A percentile compares a stretch with the other conserved stretches of the same genome.
phyloP scores from a whole-genome alignment of 306 rosid species.

The Begonia loranthoides region DNA sequence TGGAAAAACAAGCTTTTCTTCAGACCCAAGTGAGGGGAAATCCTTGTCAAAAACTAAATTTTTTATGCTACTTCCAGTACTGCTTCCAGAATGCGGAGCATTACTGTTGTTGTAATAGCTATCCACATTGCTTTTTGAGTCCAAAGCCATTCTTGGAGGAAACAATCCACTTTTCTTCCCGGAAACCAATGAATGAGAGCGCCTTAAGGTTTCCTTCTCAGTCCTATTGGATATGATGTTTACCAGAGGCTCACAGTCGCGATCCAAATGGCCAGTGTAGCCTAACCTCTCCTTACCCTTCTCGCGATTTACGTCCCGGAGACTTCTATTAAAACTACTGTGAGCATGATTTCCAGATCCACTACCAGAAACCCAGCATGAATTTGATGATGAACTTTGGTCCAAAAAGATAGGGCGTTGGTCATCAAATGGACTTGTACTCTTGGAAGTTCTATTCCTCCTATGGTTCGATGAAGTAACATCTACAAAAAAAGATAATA shows the following conservation, averaged over 20 bases:
- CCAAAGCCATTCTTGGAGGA: conserved; percentile 31
- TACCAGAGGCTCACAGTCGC: conserved; percentile 50
- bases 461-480: conserved; percentile 34
- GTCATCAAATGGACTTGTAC: conserved; percentile 45
- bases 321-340: conserved; percentile 76
- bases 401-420: conserved; percentile 54
- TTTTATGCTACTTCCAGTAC: conserved; percentile 38
- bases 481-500: conserved; percentile 30
- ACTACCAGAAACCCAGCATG: conserved; percentile 58
- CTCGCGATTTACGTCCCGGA: conserved; percentile 88
- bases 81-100: conserved; percentile 47
- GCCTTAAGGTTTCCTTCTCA: conserved; percentile 72
- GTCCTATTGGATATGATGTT: conserved; percentile 41
- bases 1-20: conserved; percentile 56
- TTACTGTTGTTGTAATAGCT: conserved; percentile 34
- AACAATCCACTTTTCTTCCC: conserved; percentile 51
- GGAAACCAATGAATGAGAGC: conserved; percentile 72
- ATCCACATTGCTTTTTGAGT: conserved; percentile 35
- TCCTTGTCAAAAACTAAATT: conserved; percentile 84
- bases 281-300: conserved; percentile 70
- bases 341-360: conserved; percentile 91
- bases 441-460: conserved; percentile 60
- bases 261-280: conserved; percentile 58
- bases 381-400: conserved; percentile 58
- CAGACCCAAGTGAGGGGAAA: conserved; percentile 90